These are phyloP conservation scores for Fusarium armeniacum DNA, from an alignment of 2,329 filamentous ascomycete species.

Conservation along the genomic window DNA sequence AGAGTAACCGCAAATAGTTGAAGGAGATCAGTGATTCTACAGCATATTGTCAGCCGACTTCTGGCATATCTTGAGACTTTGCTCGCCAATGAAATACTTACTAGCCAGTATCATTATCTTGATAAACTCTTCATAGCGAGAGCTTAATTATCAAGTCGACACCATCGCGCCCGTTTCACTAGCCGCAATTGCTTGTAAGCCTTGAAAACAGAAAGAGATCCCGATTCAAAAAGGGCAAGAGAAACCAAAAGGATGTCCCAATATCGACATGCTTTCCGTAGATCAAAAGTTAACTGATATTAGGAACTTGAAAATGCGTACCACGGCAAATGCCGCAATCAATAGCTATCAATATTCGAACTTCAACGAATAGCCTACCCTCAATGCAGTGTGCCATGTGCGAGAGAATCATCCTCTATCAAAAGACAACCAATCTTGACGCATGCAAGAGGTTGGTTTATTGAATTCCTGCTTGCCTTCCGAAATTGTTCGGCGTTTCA, in stretches of 20 bases:
- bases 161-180: neutral
- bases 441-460: neutral
- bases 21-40: neutral
- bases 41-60: neutral
- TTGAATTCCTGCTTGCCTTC: neutral
- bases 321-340: constrained; percentile 16
- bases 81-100: neutral
- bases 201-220: neutral
- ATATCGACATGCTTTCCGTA: neutral
- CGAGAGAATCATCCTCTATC: neutral
- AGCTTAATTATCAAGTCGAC: neutral
- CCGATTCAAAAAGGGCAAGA: neutral
- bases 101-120: neutral
- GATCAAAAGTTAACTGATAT: constrained; percentile 15
- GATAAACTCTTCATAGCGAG: neutral
- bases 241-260: neutral
- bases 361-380: neutral
- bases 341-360: neutral
- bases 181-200: neutral
- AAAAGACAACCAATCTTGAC: neutral
- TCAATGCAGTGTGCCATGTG: neutral
- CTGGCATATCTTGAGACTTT: neutral
- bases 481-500: neutral
- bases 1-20: neutral
- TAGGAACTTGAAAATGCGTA: constrained; percentile 14